Evolutionary conservation across 2,329 filamentous ascomycete species (phyloP).

Genomic region (Stylonectria norvegica): DNA sequence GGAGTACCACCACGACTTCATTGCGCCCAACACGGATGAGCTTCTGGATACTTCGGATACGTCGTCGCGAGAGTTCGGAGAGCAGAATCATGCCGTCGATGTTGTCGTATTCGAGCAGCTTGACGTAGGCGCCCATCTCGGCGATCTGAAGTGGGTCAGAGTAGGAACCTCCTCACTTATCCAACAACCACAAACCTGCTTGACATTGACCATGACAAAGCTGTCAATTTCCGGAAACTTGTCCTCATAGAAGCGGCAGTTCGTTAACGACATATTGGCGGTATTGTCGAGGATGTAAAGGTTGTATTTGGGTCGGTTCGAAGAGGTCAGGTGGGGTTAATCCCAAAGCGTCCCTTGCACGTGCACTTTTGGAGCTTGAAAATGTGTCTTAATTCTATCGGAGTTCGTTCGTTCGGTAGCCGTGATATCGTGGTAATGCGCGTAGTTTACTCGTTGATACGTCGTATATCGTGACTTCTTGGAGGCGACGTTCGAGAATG

Average conservation of each 20-base stretch:
- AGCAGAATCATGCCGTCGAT: conserved; percentile 99
- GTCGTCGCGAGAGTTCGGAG: conserved; percentile 93
- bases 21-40: conserved; percentile 97
- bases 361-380: conserved; percentile 19
- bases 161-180: conserved; percentile 9
- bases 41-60: conserved; percentile 98
- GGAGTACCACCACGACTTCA: conserved; percentile 95
- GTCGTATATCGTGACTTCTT: conserved; percentile 23
- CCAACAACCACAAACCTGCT: conserved; percentile 64
- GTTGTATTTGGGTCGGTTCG: conserved; percentile 23
- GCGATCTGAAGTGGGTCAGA: conserved; percentile 65
- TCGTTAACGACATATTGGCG: conserved; percentile 87
- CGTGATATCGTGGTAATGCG: conserved; percentile 7
- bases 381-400: conserved; percentile 11
- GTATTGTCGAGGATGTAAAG: conserved; percentile 31
- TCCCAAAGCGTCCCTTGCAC: conserved; percentile 24
- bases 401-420: conserved; percentile 3
- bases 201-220: conserved; percentile 99
- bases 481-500: conserved; percentile 22
- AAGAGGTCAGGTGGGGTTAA: conserved; percentile 32
- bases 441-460: conserved; percentile 17
- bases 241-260: conserved; percentile 96
- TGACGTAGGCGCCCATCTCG: conserved; percentile 99
- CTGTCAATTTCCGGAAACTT: conserved; percentile 94
- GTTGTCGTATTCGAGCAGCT: conserved; percentile 99